phyloP scores from a whole-genome alignment of 2,329 filamentous ascomycete genomes.

The Phoma sp. region DNA sequence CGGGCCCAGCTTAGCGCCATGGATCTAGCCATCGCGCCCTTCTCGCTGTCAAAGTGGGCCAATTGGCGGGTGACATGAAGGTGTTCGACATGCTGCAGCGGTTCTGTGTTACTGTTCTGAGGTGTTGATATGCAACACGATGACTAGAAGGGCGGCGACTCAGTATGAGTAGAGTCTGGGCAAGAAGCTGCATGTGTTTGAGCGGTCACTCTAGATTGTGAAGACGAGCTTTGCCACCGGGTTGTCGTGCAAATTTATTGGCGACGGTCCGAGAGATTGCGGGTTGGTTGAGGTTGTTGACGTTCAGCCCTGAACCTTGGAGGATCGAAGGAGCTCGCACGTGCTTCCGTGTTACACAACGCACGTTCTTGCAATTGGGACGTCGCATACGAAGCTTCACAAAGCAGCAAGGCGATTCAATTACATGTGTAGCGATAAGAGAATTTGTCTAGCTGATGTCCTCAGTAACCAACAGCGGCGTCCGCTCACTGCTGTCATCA shows the following conservation, averaged over 20 bases:
- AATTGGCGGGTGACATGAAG: neutral
- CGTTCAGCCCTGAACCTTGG: neutral
- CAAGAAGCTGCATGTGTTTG: too few relatives aligned
- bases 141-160: neutral
- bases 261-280: neutral
- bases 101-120: neutral
- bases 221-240: neutral
- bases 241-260: neutral
- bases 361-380: neutral
- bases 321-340: slow-evolving; percentile 2
- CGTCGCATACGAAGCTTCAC: neutral
- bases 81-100: slow-evolving; percentile 5
- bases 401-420: neutral
- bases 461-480: slow-evolving; percentile 7
- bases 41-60: neutral
- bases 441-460: slow-evolving; percentile 4
- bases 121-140: neutral
- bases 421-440: neutral
- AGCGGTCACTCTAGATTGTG: too few relatives aligned
- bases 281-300: slow-evolving; percentile 4
- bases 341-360: slow-evolving; percentile 9
- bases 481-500: slow-evolving; percentile 6
- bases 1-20: slow-evolving; percentile 5
- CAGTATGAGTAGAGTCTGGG: neutral
- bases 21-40: slow-evolving; percentile 11